Conservation (phyloP, 352 stramenopile species). For the Phytophthora ohioensis region DNA sequence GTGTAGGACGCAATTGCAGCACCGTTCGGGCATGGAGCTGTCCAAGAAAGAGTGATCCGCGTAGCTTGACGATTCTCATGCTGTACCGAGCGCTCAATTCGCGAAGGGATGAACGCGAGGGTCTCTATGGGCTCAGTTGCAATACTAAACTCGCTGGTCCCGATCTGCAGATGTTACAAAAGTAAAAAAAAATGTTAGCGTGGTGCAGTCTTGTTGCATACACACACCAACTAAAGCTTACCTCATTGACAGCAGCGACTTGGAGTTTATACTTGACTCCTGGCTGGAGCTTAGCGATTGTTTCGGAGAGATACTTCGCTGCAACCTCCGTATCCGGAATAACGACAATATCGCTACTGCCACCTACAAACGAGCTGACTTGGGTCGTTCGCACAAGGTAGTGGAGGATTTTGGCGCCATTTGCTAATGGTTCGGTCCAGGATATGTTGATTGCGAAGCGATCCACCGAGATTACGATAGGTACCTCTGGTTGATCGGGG, state of each 20-base stretch:
- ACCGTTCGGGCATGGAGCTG: constrained; percentile 61
- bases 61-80: constrained; percentile 44
- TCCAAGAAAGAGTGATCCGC: constrained; percentile 61
- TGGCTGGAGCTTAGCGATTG: constrained; percentile 56
- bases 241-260: constrained; percentile 63
- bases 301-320: constrained; percentile 54
- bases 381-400: constrained; percentile 61
- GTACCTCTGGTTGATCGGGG: constrained; percentile 49
- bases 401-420: constrained; percentile 60
- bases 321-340: constrained; percentile 48
- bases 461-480: constrained; percentile 40
- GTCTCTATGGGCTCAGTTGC: constrained; percentile 58
- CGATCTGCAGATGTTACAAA: constrained; percentile 43
- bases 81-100: constrained; percentile 52
- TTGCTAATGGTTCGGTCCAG: constrained; percentile 63
- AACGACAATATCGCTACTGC: constrained; percentile 33
- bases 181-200: constrained; percentile 7
- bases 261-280: constrained; percentile 62
- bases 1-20: constrained; percentile 60
- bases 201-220: not conserved
- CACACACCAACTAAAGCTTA: constrained; percentile 18
- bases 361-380: constrained; percentile 40
- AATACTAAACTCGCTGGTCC: constrained; percentile 55
- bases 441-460: constrained; percentile 59
- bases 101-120: constrained; percentile 66